These are phyloP conservation scores for Wallacemonas sp. DNA, from an alignment of 208 protist genomes.

Conservation along the genomic window DNA sequence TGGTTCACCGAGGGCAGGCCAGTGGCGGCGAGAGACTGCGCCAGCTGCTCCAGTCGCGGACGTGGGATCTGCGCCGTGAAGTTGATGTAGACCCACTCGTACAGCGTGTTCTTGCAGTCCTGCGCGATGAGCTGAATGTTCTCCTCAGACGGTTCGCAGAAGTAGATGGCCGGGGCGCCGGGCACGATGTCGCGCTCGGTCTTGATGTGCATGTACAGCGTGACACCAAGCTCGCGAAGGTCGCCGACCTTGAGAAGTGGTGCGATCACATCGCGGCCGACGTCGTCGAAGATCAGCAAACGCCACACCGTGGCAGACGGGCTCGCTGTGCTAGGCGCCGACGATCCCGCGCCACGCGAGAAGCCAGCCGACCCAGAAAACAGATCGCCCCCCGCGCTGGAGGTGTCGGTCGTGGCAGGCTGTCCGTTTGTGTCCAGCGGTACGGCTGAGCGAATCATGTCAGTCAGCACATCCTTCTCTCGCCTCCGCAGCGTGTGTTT, in stretches of 20 bases:
- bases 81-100: slow-evolving; percentile 90
- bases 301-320: slow-evolving; percentile 63
- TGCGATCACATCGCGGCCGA: slow-evolving; percentile 86
- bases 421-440: slow-evolving; percentile 53
- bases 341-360: slow-evolving; percentile 9
- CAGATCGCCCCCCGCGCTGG: neutral
- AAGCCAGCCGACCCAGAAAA: neutral
- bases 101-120: slow-evolving; percentile 75
- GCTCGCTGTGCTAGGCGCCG: slow-evolving; percentile 16
- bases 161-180: slow-evolving; percentile 90
- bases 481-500: slow-evolving; percentile 71
- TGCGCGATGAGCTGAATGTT: slow-evolving; percentile 76
- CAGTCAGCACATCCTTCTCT: slow-evolving; percentile 61
- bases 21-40: slow-evolving; percentile 50
- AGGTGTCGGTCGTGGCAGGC: slow-evolving; percentile 17
- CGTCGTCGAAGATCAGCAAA: slow-evolving; percentile 90
- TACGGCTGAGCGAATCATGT: slow-evolving; percentile 74
- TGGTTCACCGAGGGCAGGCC: slow-evolving; percentile 68
- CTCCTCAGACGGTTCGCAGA: slow-evolving; percentile 86
- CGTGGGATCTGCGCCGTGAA: slow-evolving; percentile 82
- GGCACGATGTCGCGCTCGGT: slow-evolving; percentile 80
- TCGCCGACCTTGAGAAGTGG: slow-evolving; percentile 87
- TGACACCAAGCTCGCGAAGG: slow-evolving; percentile 87
- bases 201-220: slow-evolving; percentile 87
- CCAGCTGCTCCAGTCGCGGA: slow-evolving; percentile 67